phyloP scores from a whole-genome alignment of 129 eudicot genomes.

The Silybum marianum region DNA sequence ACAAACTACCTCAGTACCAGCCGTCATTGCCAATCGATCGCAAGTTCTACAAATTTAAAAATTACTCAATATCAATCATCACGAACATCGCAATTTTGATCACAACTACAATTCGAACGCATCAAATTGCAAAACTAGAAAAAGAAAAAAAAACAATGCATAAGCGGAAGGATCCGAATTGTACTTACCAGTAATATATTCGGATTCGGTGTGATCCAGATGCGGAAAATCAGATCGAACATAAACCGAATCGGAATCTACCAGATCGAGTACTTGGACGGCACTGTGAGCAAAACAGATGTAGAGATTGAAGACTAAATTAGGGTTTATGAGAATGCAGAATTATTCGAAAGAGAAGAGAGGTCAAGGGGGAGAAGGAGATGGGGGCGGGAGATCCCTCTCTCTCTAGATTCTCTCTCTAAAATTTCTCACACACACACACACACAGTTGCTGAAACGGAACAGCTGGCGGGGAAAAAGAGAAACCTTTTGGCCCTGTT shows the following conservation, averaged over 20 bases:
- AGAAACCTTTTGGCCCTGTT: constrained; percentile 26
- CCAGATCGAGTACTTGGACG: constrained; percentile 27
- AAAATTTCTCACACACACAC: constrained; percentile 18
- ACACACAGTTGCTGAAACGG: constrained; percentile 35
- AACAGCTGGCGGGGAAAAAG: constrained; percentile 56
- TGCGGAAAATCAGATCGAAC: constrained; percentile 35
- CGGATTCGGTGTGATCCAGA: constrained; percentile 38
- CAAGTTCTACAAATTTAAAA: constrained; percentile 33
- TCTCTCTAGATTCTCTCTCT: constrained; percentile 38
- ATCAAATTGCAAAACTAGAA: constrained; percentile 12
- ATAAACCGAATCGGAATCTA: constrained; percentile 43
- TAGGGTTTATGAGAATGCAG: constrained; percentile 34
- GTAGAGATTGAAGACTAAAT: not conserved
- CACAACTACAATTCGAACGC: constrained; percentile 12
- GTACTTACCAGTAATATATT: constrained; percentile 34
- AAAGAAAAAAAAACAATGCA: not conserved
- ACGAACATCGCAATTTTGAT: constrained; percentile 4
- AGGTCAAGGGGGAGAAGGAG: constrained; percentile 15
- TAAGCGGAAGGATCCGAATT: constrained; percentile 28
- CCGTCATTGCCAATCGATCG: constrained; percentile 45
- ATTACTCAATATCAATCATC: constrained; percentile 11
- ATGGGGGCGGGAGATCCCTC: constrained; percentile 37
- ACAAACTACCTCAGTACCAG: constrained; percentile 41
- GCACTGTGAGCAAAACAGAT: not conserved
- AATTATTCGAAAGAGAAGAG: constrained; percentile 23